These are phyloP conservation scores for Juglanconis oblonga DNA, from an alignment of 2,329 filamentous ascomycete species.

Conservation along the genomic window DNA sequence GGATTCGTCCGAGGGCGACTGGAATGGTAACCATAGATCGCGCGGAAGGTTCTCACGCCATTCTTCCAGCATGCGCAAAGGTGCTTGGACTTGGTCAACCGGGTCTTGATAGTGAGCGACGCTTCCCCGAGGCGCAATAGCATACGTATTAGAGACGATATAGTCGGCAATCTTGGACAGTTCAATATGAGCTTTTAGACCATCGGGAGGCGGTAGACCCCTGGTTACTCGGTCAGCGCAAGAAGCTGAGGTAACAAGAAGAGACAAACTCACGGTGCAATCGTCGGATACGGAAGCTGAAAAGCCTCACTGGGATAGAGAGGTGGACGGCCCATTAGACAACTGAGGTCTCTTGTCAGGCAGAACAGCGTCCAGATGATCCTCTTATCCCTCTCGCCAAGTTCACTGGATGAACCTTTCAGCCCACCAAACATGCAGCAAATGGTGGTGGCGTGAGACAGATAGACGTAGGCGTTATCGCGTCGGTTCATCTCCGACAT, in stretches of 20 bases:
- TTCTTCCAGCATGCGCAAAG: conserved; percentile 38
- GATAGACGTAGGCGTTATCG: conserved; percentile 46
- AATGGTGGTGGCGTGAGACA: conserved; percentile 46
- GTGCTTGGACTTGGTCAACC: conserved; percentile 34
- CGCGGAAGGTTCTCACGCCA: conserved; percentile 27
- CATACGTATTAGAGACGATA: conserved; percentile 46
- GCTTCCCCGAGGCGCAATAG: conserved; percentile 28
- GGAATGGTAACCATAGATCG: conserved; percentile 33
- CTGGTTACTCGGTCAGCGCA: conserved; percentile 24
- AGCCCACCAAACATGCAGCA: conserved; percentile 48
- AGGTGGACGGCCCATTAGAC: conserved; percentile 47
- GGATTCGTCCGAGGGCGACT: conserved; percentile 27
- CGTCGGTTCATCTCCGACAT: conserved; percentile 47
- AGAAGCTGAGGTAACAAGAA: conserved; percentile 2
- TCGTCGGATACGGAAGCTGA: conserved; percentile 37
- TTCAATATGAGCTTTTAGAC: conserved; percentile 44
- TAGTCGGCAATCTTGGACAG: conserved; percentile 46
- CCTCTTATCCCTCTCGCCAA: conserved; percentile 40
- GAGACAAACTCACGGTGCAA: conserved; percentile 35
- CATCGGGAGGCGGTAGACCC: conserved; percentile 40
- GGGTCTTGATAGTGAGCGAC: not conserved
- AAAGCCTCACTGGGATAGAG: conserved; percentile 47
- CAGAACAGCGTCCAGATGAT: conserved; percentile 52
- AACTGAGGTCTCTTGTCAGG: conserved; percentile 46
- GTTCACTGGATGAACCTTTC: conserved; percentile 36